These are phyloP conservation scores for Boletus pseudo-olivaceus DNA, from an alignment of 768 basidiomycete species.

Conservation along the genomic window DNA sequence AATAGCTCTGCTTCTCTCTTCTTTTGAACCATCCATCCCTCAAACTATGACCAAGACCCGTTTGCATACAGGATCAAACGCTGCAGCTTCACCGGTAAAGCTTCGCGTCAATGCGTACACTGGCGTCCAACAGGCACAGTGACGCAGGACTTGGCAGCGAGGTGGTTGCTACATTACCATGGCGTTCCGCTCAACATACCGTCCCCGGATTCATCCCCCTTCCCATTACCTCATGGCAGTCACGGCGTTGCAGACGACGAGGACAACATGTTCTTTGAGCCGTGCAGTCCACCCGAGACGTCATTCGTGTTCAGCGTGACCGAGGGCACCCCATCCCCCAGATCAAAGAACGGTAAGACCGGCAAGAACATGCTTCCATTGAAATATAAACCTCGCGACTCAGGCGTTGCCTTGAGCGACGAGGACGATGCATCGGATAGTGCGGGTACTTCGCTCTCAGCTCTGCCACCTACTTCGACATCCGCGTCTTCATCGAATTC, in stretches of 20 bases:
- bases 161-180: conserved; percentile 27
- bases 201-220: conserved; percentile 54
- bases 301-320: conserved; percentile 59
- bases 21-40: too few species aligned
- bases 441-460: conserved; percentile 23
- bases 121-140: conserved; percentile 29
- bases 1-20: too few species aligned
- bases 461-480: conserved; percentile 56
- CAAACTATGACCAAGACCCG: too few species aligned
- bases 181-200: conserved; percentile 36
- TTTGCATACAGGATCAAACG: too few species aligned
- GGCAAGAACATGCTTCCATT: conserved; percentile 43
- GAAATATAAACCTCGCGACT: conserved; percentile 73
- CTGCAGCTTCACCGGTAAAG: too few species aligned
- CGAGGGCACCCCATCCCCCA: conserved; percentile 55
- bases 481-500: conserved; percentile 61
- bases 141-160: conserved; percentile 52
- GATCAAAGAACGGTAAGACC: conserved; percentile 36
- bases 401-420: conserved; percentile 59
- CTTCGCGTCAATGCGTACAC: too few species aligned
- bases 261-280: conserved; percentile 55
- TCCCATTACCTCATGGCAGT: conserved; percentile 28
- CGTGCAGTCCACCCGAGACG: conserved; percentile 39
- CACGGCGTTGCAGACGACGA: conserved; percentile 40
- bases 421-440: conserved; percentile 41